Evolutionary conservation across 2,329 filamentous ascomycete genomes (phyloP), one percentile per base, ranked within the genome.

Genomic region (Fusarium odoratissimum): DNA sequence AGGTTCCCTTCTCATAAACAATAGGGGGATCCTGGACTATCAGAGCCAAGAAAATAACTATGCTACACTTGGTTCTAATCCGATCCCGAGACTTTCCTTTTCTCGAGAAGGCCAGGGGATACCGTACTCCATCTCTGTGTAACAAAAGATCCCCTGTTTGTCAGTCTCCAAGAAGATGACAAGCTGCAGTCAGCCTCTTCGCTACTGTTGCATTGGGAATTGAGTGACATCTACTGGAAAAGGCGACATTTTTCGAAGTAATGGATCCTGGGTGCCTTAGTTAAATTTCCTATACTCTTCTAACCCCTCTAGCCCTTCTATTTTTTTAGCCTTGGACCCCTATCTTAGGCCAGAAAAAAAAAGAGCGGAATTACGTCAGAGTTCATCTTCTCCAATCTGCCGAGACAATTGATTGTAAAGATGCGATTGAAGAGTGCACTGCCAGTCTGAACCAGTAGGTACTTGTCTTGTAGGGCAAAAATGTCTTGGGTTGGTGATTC

Each of bases 351-450:
- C 25, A 59, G 25, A 17, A 51, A 13, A 35, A 52, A 57, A 37
- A 33, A 44, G 28, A 17, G 30, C n/a, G 46, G 38, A 62, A 73
- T 71, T 71, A 73, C 70, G 70, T 73, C 70, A 73, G 65, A 62
- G 28, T 40, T 38, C 19, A 63, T 67, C 55, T 59, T 16, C 55
- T 35, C 31, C 54, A 51, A 40, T 51, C 21, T 55, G 31, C 64
- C 38, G 41, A 60, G 59, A 69, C 55, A 62, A 16, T 57, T 19
- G 58, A 60, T 41, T 48, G 60, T 52, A 33, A 62, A 17, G 30
- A 42, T 38, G 21, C 45, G 28, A 44, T 42, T 55, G 25, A 44
- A 31, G 44, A 51, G 49, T 33, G 37, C 21, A 59, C 55, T 31
- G 21, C 33, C n/a, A 40, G 35, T 33, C 45, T 55, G 52, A 41